Conservation (phyloP, 768 basidiomycete species). For the Infundibulicybe gibba region DNA sequence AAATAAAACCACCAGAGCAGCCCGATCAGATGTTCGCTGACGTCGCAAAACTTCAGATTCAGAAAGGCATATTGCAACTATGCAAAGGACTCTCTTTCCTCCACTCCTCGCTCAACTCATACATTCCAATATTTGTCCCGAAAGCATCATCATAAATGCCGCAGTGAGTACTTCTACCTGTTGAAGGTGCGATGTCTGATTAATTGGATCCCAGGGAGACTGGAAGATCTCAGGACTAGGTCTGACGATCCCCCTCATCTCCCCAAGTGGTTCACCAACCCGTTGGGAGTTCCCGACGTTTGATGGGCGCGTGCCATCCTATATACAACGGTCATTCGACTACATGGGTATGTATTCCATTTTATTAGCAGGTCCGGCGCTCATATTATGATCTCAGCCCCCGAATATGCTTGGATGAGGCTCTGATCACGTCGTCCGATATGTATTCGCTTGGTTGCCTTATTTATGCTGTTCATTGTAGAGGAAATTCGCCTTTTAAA, state of each 20-base stretch:
- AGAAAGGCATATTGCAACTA: constrained; percentile 93
- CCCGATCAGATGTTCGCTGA: no score
- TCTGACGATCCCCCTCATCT: constrained; percentile 73
- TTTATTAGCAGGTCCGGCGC: neutral
- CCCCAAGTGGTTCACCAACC: constrained; percentile 66
- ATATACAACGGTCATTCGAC: constrained; percentile 90
- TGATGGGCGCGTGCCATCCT: constrained; percentile 74
- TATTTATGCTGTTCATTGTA: constrained; percentile 88
- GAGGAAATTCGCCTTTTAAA: constrained; percentile 82
- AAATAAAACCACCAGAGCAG: constrained; percentile 2
- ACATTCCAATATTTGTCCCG: constrained; percentile 86
- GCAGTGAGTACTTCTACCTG: constrained; percentile 48
- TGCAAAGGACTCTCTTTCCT: constrained; percentile 89
- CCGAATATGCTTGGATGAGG: constrained; percentile 95
- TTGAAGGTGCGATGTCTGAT: neutral
- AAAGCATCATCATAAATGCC: constrained; percentile 85
- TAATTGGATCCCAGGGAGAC: constrained; percentile 63
- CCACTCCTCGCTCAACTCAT: constrained; percentile 91
- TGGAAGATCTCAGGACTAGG: constrained; percentile 96
- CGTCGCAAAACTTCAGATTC: constrained; percentile 52
- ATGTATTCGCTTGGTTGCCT: constrained; percentile 92
- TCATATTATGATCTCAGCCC: constrained; percentile 47
- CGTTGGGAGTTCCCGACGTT: constrained; percentile 91
- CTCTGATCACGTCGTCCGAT: constrained; percentile 82
- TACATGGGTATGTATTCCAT: constrained; percentile 69